Conservation (phyloP, 148 eudicot genomes). For the Amaranthus palmeri region DNA sequence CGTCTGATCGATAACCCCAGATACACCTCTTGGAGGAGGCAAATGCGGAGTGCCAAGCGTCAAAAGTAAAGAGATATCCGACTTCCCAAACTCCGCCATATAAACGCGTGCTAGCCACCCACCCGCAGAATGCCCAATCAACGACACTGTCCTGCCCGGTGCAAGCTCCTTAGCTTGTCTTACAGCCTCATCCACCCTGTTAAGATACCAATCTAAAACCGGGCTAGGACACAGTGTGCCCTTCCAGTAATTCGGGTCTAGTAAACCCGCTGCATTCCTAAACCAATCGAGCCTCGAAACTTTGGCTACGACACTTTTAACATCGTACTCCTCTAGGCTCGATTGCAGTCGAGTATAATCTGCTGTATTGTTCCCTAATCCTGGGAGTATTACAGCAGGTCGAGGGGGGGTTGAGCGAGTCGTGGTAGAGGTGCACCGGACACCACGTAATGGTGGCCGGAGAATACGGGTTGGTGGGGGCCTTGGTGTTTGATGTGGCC, state of each 20-base stretch:
- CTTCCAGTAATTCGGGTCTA: constrained; percentile 83
- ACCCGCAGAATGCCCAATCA: constrained; percentile 97
- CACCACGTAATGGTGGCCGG: not conserved
- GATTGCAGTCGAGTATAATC: constrained; percentile 62
- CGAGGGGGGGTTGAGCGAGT: constrained; percentile 27
- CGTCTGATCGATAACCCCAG: constrained; percentile 94
- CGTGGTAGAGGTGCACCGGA: constrained; percentile 11
- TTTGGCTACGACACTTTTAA: constrained; percentile 57
- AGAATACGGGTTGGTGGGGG: not conserved
- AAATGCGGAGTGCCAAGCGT: constrained; percentile 88
- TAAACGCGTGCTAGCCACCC: constrained; percentile 98
- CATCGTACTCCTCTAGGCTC: constrained; percentile 62
- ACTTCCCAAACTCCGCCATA: constrained; percentile 75
- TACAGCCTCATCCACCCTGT: constrained; percentile 69
- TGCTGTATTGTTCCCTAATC: constrained; percentile 75
- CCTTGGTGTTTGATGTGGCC: constrained; percentile 19
- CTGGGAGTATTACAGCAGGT: constrained; percentile 83
- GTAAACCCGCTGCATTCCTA: constrained; percentile 94
- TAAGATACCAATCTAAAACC: constrained; percentile 88
- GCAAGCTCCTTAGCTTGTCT: constrained; percentile 62
- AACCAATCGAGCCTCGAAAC: constrained; percentile 94
- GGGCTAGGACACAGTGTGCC: constrained; percentile 92
- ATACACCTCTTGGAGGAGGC: constrained; percentile 81
- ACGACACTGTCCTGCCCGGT: constrained; percentile 53
- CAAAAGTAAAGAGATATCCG: constrained; percentile 62